These are phyloP conservation scores for Davidsoniella neocaledoniae DNA, from an alignment of 2,329 filamentous ascomycete genomes.

Conservation along the genomic window DNA sequence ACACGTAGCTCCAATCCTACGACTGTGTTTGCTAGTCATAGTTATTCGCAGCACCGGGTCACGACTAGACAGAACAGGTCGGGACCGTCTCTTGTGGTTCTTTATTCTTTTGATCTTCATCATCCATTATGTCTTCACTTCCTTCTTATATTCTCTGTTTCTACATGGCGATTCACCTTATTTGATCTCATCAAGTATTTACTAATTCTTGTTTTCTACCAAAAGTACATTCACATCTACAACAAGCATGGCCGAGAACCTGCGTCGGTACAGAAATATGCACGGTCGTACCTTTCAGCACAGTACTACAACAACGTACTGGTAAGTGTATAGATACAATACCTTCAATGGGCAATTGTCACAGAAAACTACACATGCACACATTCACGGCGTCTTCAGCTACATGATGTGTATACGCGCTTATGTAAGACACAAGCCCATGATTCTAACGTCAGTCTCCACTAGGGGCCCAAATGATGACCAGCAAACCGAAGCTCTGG, in stretches of 20 bases:
- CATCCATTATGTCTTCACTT: too few relatives aligned
- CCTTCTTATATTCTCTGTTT: too few relatives aligned
- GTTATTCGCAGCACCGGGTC: too few relatives aligned
- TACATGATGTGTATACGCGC: too few relatives aligned
- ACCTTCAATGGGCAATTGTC: not conserved
- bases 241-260: conserved; percentile 19
- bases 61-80: too few relatives aligned
- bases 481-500: conserved; percentile 12
- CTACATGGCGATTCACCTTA: too few relatives aligned
- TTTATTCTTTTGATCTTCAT: too few relatives aligned
- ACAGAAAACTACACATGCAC: not conserved
- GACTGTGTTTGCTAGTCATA: too few relatives aligned
- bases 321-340: conserved; percentile 3
- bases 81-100: too few relatives aligned
- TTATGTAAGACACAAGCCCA: too few relatives aligned
- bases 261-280: conserved; percentile 18
- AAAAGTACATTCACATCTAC: conserved; percentile 16
- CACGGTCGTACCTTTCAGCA: conserved; percentile 17
- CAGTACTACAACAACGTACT: conserved; percentile 17
- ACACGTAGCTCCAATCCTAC: too few relatives aligned
- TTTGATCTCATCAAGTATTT: too few relatives aligned
- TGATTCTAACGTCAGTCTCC: not conserved
- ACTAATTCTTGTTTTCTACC: not conserved
- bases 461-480: conserved; percentile 13
- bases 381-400: not conserved